Evolutionary conservation across 257 asterid genomes (phyloP).

Genomic region (Henckelia pumila): DNA sequence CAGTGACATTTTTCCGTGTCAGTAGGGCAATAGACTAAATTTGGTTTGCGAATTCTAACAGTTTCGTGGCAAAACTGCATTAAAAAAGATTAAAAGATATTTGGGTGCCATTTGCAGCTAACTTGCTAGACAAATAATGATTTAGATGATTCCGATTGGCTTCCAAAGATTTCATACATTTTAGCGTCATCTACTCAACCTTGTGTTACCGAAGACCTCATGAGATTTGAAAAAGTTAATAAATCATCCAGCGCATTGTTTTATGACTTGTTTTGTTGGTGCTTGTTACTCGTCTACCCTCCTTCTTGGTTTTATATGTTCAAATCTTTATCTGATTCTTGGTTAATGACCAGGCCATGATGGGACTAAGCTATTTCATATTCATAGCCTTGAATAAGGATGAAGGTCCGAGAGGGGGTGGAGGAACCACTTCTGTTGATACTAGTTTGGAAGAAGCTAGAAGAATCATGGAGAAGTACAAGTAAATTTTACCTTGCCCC

Average conservation of each 20-base stretch:
- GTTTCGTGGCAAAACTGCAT: neutral
- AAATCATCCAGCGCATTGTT: neutral
- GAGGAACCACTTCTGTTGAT: conserved; percentile 52
- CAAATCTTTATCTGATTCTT: conserved; percentile 4
- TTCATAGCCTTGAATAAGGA: conserved; percentile 85
- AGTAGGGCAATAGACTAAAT: neutral
- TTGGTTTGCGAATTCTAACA: too few species aligned
- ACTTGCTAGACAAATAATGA: neutral
- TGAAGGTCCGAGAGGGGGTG: conserved; percentile 66
- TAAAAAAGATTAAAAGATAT: too few species aligned
- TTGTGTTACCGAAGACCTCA: neutral
- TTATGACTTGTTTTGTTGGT: neutral
- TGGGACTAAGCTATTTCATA: conserved; percentile 80
- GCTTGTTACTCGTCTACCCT: neutral
- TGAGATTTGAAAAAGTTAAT: neutral
- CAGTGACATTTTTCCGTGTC: neutral
- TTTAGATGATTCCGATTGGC: neutral
- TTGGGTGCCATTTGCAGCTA: neutral
- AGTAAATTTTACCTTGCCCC: conserved; percentile 29
- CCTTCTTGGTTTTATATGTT: neutral
- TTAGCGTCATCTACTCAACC: neutral
- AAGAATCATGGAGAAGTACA: conserved; percentile 91
- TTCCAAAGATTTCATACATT: neutral
- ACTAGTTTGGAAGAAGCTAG: conserved; percentile 93
- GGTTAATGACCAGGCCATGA: conserved; percentile 60